Base-by-base conservation (phyloP, 108 stramenopile species). In the Stephanodiscus minutulus region DNA sequence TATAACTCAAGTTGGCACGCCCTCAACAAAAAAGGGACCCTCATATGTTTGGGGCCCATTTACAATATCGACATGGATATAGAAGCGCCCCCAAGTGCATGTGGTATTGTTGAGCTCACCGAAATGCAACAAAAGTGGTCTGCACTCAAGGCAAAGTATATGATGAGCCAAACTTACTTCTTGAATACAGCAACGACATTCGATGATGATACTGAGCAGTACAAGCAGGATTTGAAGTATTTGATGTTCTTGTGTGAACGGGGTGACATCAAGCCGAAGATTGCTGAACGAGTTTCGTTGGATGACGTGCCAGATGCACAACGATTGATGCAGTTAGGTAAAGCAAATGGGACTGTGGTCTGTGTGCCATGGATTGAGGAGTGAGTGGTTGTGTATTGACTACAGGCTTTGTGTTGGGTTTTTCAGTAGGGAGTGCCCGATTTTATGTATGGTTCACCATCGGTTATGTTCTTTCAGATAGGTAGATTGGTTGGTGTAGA, bases 331-430 rank as follows among this genome's bases (percentile, higher is more conserved):
- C 79, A 81, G 61, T 62, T 60, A 48, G 84, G 83, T 24, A 84
- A 85, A 39, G 56, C 72, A 13, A 64, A 83, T 55, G 89, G 89
- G 4, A 76, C 77, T 24, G 73, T 91, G 52, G 87, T 91, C 5
- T 91, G 89, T 60, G 50, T 83, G 52, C 89, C 89, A 48, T 91
- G 89, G 89, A 86, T 74, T 41, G 66, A 74, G 39, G 66, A 74
- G 1, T 74, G 53, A 67, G 21, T 21, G 29, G 35, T 1, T 39
- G 39, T 8, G 1, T 39, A 39, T 39, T 39, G 39, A 39, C 39
- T 9, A 0, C 11, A 39, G 39, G 39, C 39, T 39, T 7, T 0
- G 8, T 7, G 39, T 39, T 39, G 1, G 8, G 39, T 39, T 7
- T 39, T 7, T 8, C 39, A 39, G 0, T 0, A 11, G 39, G 8